Evolutionary conservation across 1,284 basidiomycete genomes (phyloP).

Genomic region (Sanghuangporus weigelae): DNA sequence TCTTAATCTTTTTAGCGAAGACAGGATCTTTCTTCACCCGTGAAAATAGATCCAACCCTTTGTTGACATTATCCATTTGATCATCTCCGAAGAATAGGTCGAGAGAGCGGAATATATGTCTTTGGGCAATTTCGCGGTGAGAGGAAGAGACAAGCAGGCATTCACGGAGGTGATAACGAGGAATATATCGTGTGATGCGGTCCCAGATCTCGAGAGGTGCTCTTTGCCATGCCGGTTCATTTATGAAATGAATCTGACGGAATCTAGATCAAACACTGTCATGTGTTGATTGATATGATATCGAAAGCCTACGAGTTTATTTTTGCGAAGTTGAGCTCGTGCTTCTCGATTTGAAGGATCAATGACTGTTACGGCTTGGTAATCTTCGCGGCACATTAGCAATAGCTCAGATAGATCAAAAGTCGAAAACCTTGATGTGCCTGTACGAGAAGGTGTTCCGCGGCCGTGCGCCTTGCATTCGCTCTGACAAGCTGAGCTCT

Average conservation of each 20-base stretch:
- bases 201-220: slow-evolving; percentile 64
- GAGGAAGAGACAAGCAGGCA: slow-evolving; percentile 62
- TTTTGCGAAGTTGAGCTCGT: slow-evolving; percentile 42
- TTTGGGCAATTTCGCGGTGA: slow-evolving; percentile 55
- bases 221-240: slow-evolving; percentile 52
- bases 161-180: slow-evolving; percentile 56
- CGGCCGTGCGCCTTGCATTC: slow-evolving; percentile 49
- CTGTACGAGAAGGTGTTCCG: slow-evolving; percentile 46
- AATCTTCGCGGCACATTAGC: slow-evolving; percentile 35
- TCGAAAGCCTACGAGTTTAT: slow-evolving; percentile 34
- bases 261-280: background rate
- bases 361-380: slow-evolving; percentile 49
- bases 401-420: background rate
- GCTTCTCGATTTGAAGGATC: slow-evolving; percentile 54
- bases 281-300: background rate
- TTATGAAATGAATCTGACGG: slow-evolving; percentile 43
- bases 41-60: slow-evolving; percentile 59
- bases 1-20: slow-evolving; percentile 53
- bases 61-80: slow-evolving; percentile 45
- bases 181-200: slow-evolving; percentile 52
- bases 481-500: slow-evolving; percentile 52
- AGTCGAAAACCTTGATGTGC: slow-evolving; percentile 47
- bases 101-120: slow-evolving; percentile 57
- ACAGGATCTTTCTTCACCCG: slow-evolving; percentile 52
- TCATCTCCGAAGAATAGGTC: slow-evolving; percentile 64